Evolutionary conservation across 2,329 filamentous ascomycete species (phyloP), one percentile per base, ranked within the genome.

Genomic region (Scedosporium apiospermum): DNA sequence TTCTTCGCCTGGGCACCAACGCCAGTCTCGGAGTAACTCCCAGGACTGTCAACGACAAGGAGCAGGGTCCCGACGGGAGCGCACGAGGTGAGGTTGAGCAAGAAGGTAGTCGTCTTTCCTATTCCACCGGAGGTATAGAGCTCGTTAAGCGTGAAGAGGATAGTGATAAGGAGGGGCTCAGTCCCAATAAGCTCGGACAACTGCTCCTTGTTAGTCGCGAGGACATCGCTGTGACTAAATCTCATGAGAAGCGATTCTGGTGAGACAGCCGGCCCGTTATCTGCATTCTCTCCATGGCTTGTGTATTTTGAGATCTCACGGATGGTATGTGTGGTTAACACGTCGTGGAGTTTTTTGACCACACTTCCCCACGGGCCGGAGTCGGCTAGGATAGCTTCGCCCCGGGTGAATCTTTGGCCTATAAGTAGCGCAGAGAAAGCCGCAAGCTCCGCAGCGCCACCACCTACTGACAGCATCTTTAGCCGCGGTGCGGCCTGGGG

Each of bases 131-230:
- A 80, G 0, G 90, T 88, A 77, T 97, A 98, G 0, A 99, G 85
- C 75, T 99, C 95, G 73, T 98, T 98, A 57, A 98, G 82, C 0
- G 93, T 97, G 79, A 98, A 99, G 75, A 98, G 85, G 12, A 98
- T 76, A 0, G 93, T 96, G 14, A 96, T 78, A 0, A 97, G 75
- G 3, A 81, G 67, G 9, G 82, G 77, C 1, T 71, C 51, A 16
- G 64, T 49, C 6, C 71, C 71, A 0, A 77, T 59, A 0, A 77
- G 64, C 4, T 53, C 4, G 6, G 49, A 21, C 12, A 53, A 21
- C 12, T 53, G 49, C 10, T 21, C 49, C 49, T 53, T 53, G 12
- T 7, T 26, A 2, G 65, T 57, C 0, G 67, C 60, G 34, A 85
- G 69, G 5, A 80, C 26, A 42, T 65, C 63, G 9, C n/a, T 6